These are phyloP conservation scores for Penicillium egyptiacum DNA, from an alignment of 495 filamentous ascomycete genomes.

Conservation along the genomic window DNA sequence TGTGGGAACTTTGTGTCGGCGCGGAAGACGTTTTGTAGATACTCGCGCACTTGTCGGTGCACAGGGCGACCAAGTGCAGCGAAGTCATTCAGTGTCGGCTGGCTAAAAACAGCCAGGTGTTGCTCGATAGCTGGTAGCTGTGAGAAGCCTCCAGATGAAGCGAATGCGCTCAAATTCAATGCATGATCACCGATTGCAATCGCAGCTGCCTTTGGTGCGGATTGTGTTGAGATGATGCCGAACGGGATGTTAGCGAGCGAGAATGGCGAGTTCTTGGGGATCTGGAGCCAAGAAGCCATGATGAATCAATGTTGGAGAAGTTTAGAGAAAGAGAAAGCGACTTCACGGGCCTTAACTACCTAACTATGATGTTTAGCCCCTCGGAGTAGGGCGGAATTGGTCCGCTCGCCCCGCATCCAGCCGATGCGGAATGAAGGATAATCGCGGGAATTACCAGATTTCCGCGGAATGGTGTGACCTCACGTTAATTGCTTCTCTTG, in stretches of 20 bases:
- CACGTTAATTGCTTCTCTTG: background rate
- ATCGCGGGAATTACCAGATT: slow-evolving; percentile 19
- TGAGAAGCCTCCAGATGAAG: slow-evolving; percentile 57
- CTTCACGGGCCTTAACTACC: slow-evolving; percentile 3
- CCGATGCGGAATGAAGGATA: slow-evolving; percentile 25
- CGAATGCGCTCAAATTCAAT: slow-evolving; percentile 71
- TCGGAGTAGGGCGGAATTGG: slow-evolving; percentile 25
- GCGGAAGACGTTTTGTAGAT: slow-evolving; percentile 70
- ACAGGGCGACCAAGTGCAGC: slow-evolving; percentile 71
- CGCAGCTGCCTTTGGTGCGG: slow-evolving; percentile 62
- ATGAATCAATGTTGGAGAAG: slow-evolving; percentile 9
- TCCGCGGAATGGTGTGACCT: slow-evolving; percentile 5
- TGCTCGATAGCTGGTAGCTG: slow-evolving; percentile 57
- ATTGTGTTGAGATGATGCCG: slow-evolving; percentile 70
- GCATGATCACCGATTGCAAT: slow-evolving; percentile 76
- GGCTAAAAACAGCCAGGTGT: slow-evolving; percentile 61
- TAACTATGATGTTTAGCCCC: slow-evolving; percentile 12
- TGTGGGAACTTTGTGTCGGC: slow-evolving; percentile 58
- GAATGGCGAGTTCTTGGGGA: slow-evolving; percentile 68
- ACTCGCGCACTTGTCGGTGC: slow-evolving; percentile 69
- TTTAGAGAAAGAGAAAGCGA: slow-evolving; percentile 9
- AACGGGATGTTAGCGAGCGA: slow-evolving; percentile 91
- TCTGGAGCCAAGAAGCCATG: slow-evolving; percentile 67
- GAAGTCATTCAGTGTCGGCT: slow-evolving; percentile 78
- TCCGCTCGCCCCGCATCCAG: slow-evolving; percentile 33